Evolutionary conservation across 2,329 filamentous ascomycete species (phyloP), one percentile per base, ranked within the genome.

Genomic region (Talaromyces sp.): DNA sequence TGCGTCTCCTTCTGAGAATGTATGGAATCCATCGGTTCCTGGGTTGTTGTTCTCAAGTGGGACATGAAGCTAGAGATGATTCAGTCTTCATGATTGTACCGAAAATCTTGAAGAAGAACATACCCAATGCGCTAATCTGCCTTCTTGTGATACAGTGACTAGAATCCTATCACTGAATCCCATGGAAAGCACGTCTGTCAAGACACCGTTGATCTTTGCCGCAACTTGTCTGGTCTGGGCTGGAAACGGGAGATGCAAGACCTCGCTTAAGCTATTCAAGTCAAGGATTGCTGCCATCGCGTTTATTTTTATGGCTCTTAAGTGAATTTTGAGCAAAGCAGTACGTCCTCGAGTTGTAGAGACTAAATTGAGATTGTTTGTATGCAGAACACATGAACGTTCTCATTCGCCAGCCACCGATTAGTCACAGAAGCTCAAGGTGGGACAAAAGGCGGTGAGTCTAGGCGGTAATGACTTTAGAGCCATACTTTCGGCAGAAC

Each of bases 101-200:
- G 16, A n/a, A 6, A 23, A 31, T 57, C n/a, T 14, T 8, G 11
- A 25, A n/a, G n/a, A 39, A 40, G 16, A 14, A 73, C 79, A 60
- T 81, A 97, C 92, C 95, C 95, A 99, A 82, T 98, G 95, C 21
- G 91, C 90, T 54, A 98, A 79, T 64, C 88, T 85, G 6, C 93
- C 93, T 65, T 88, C 85, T 78, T 98, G 95, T 0, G 90, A 91
- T 64, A 98, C 84, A 0, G 92, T 97, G 66, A 99, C 81, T 69
- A 99, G 79, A 69, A 99, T 92, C 77, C 92, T 96, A 83, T 98
- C 95, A 8, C 88, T 83, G 77, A 98, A 98, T 69, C 83, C 86
- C 60, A 92, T 81, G 11, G 83, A 83, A 42, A 86, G 87, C 37
- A 91, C 88, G 67, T 92, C 86, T 1, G 95, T 98, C 39, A 82